Evolutionary conservation across 2,329 filamentous ascomycete species (phyloP).

Genomic region (Dactylellina haptotyla): DNA sequence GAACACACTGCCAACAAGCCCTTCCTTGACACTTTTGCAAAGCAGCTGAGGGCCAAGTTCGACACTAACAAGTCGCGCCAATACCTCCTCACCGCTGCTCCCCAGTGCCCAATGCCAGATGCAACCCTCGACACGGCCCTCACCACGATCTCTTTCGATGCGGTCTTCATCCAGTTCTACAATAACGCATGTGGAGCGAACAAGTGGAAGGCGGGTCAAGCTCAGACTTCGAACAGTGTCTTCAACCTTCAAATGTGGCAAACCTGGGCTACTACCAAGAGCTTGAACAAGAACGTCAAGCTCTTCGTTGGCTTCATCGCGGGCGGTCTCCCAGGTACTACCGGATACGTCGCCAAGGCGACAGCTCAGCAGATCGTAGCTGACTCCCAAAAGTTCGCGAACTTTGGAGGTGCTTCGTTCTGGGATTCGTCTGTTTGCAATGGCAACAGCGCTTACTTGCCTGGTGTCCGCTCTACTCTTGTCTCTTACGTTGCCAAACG

Average conservation of each 20-base stretch:
- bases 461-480: slow-evolving; percentile 17
- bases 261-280: slow-evolving; percentile 70
- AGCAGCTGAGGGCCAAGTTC: slow-evolving; percentile 68
- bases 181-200: slow-evolving; percentile 72
- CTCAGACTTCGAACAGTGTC: slow-evolving; percentile 28
- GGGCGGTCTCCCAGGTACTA: slow-evolving; percentile 22
- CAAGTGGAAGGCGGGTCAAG: slow-evolving; percentile 63
- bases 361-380: slow-evolving; percentile 14
- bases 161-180: slow-evolving; percentile 74
- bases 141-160: slow-evolving; percentile 67
- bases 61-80: slow-evolving; percentile 62
- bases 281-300: slow-evolving; percentile 70
- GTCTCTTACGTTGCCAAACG: slow-evolving; percentile 24
- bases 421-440: slow-evolving; percentile 36
- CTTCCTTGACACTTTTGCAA: slow-evolving; percentile 72
- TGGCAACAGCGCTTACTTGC: slow-evolving; percentile 19
- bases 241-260: slow-evolving; percentile 67
- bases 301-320: slow-evolving; percentile 64
- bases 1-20: slow-evolving; percentile 60
- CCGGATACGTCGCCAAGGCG: slow-evolving; percentile 23
- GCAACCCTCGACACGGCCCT: slow-evolving; percentile 63
- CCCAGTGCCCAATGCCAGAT: slow-evolving; percentile 76
- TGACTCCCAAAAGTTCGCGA: slow-evolving; percentile 20
- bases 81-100: slow-evolving; percentile 73
- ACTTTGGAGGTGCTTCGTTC: slow-evolving; percentile 43